phyloP scores from a whole-genome alignment of 352 stramenopile species.

The Globisporangium cystogenes region DNA sequence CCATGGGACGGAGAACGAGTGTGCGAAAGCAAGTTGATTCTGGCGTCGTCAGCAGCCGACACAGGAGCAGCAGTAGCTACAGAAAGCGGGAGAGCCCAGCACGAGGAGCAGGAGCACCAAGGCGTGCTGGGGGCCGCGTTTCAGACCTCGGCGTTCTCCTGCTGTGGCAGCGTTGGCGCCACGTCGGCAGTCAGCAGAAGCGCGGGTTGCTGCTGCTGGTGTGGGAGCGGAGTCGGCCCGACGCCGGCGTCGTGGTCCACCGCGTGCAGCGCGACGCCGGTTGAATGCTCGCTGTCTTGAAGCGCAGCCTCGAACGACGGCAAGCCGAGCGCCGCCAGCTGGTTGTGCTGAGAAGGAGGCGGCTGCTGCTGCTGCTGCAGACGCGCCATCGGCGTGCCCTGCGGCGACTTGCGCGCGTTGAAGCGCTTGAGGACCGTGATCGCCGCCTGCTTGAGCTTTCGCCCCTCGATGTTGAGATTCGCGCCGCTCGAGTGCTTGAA shows the following conservation, averaged over 20 bases:
- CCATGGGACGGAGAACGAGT: too few species aligned
- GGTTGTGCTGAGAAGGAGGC: constrained; percentile 1
- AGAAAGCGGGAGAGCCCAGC: too few species aligned
- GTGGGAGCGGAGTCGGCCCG: background rate
- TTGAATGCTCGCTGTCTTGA: constrained; percentile 2
- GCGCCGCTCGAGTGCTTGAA: constrained; percentile 58
- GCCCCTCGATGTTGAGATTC: constrained; percentile 55
- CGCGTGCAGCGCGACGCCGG: background rate
- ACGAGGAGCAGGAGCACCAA: background rate
- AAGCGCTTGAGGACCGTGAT: constrained; percentile 39
- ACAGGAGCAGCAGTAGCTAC: background rate
- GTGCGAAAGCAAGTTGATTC: too few species aligned
- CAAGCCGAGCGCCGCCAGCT: constrained; percentile 5
- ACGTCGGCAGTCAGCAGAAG: background rate
- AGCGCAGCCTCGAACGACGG: constrained; percentile 10
- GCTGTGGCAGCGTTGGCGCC: background rate
- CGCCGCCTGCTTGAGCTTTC: constrained; percentile 50
- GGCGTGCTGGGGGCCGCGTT: constrained; percentile 3
- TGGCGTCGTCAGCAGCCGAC: too few species aligned
- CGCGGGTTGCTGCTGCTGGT: background rate
- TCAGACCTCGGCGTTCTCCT: constrained; percentile 16
- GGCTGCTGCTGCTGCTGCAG: background rate
- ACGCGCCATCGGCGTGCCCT: constrained; percentile 1
- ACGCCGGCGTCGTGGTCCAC: background rate
- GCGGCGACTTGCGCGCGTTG: constrained; percentile 10